Percentiles rank a stretch among this genome's conserved stretches.
Conservation (phyloP, 2,329 filamentous ascomycete species). For the Escovopsis sp. region DNA sequence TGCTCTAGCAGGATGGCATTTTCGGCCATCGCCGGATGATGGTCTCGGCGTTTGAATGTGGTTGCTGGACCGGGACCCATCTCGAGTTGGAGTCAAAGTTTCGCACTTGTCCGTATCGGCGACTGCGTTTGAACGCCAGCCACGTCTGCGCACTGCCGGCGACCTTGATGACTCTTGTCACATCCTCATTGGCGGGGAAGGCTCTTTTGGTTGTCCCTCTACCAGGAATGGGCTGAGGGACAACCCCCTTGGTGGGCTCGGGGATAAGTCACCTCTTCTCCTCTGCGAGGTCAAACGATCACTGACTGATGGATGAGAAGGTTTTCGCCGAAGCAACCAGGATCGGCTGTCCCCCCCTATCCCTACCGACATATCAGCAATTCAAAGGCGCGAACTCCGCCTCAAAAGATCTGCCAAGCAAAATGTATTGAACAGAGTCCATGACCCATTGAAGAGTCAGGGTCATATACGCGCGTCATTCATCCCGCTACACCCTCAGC, state of each 20-base stretch:
- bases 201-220: constrained; percentile 34
- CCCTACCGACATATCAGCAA: too few species aligned
- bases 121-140: constrained; percentile 5
- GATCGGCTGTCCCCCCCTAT: background rate
- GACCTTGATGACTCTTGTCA: constrained; percentile 13
- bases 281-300: constrained; percentile 1
- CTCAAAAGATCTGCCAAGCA: background rate
- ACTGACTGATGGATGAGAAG: constrained; percentile 15
- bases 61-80: constrained; percentile 56
- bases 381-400: too few species aligned
- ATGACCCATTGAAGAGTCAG: too few species aligned
- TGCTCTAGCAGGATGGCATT: constrained; percentile 2
- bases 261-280: constrained; percentile 32
- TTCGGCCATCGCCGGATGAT: background rate
- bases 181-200: constrained; percentile 20
- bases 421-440: background rate
- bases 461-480: too few species aligned
- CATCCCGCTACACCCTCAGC: too few species aligned
- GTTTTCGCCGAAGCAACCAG: background rate
- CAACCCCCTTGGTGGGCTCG: constrained; percentile 27
- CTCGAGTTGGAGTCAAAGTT: constrained; percentile 87
- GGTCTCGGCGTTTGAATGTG: background rate
- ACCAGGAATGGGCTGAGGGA: constrained; percentile 35
- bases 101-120: constrained; percentile 61
- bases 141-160: constrained; percentile 3